Base-by-base conservation (phyloP, 2,329 filamentous ascomycete genomes). In the Pseudogymnoascus sp. region DNA sequence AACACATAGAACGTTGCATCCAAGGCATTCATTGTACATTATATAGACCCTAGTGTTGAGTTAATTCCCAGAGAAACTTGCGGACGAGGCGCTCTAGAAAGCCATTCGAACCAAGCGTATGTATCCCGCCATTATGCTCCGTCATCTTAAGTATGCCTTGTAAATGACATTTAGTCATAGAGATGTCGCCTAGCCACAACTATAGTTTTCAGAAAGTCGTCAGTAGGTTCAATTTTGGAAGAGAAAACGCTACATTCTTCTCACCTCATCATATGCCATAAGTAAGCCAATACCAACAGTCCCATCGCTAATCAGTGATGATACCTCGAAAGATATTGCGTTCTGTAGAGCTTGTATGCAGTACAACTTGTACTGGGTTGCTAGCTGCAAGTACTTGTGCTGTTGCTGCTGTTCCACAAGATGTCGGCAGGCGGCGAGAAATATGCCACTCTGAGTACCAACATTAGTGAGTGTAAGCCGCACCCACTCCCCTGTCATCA, bases 401-500 rank as follows among this genome's bases (percentile, higher is more conserved):
- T 63, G 38, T 12, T 38, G 12, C 9, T 38, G 62, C n/a, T 63
- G 60, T 11, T 45, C 41, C 22, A 38, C 23, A 55, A 66, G 62
- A 35, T 66, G 64, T 45, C 64, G 63, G 16, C 60, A 64, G 23
- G 64, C 22, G 22, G 39, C 58, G 23, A 66, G 64, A 4, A 64
- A 55, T 30, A 66, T 33, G 14, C 60, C 58, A 49, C 33, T 58
- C 42, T 62, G 23, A 58, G 64, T 61, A n/a, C 61, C 58, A 30
- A 30, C 28, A 25, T 64, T 49, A 12, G 35, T 38, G 16, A 66
- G 41, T n/a, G 63, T 59, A 25, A 64, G 61, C 16, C 60, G 63
- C 9, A 64, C 63, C 64, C 64, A 66, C 22, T 63, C 55, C 22
- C n/a, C 64, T 2, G 36, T 45, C 64, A 66, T 64, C 33, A 36